Evolutionary conservation across 2,329 filamentous ascomycete genomes (phyloP).

Genomic region (Colletotrichum sp.): DNA sequence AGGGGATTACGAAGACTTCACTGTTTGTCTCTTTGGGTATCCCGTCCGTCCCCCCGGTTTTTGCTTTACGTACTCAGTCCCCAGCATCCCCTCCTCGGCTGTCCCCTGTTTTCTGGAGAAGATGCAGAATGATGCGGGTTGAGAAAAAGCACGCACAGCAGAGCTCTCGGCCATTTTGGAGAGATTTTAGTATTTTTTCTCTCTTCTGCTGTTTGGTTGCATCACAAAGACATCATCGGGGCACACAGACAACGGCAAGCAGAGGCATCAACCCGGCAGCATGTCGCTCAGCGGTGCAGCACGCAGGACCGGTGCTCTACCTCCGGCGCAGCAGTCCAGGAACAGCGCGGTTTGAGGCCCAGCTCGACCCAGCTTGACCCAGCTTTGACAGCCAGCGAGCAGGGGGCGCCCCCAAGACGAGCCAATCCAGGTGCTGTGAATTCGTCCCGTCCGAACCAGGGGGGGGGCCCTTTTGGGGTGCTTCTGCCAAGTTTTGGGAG

Average conservation of each 20-base stretch:
- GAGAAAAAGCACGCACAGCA: not conserved
- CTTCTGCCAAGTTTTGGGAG: not conserved
- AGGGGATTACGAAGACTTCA: not conserved
- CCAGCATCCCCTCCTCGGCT: not conserved
- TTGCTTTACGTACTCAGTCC: not conserved
- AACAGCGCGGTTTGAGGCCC: not conserved
- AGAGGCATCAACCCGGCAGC: not conserved
- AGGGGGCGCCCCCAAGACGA: not conserved
- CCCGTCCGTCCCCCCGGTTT: not conserved
- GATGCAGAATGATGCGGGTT: not conserved
- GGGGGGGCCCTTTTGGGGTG: not conserved
- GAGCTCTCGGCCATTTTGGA: not conserved
- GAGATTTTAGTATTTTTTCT: not conserved
- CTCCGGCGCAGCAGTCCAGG: not conserved
- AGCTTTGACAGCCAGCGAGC: not conserved
- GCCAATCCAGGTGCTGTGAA: not conserved
- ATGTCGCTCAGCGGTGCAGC: not conserved
- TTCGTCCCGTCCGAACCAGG: constrained; percentile 5
- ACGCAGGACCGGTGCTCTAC: not conserved
- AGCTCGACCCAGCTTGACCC: not conserved
- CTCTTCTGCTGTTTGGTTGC: not conserved
- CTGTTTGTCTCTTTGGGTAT: not conserved
- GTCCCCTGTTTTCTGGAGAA: not conserved
- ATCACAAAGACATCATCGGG: constrained; percentile 18
- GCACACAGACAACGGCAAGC: constrained; percentile 1